These are phyloP conservation scores for Solanum ossicruentum DNA, from an alignment of 257 asterid species.

Conservation along the genomic window DNA sequence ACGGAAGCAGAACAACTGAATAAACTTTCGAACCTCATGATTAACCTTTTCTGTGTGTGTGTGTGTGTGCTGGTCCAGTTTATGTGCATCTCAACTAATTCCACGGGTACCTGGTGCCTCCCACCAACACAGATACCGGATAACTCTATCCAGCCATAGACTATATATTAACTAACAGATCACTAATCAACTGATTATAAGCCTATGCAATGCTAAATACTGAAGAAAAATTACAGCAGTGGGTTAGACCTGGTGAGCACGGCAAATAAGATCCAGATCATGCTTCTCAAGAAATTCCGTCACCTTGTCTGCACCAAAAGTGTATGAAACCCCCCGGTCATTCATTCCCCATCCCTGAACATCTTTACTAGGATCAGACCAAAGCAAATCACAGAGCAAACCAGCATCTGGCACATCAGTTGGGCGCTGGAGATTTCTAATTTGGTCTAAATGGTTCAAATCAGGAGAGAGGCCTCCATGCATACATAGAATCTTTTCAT, in stretches of 20 bases:
- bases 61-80: background rate
- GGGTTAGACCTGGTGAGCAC: conserved; percentile 25
- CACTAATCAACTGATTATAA: background rate
- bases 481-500: conserved; percentile 28
- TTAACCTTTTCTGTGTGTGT: background rate
- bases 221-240: background rate
- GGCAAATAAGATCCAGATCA: conserved; percentile 25
- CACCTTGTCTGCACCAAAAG: conserved; percentile 29
- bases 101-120: background rate
- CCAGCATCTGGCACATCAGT: conserved; percentile 29
- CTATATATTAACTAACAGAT: background rate
- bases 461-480: conserved; percentile 30
- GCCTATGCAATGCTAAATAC: background rate
- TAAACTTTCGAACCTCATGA: background rate
- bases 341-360: conserved; percentile 31
- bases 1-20: background rate
- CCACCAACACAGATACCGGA: background rate
- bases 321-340: conserved; percentile 25
- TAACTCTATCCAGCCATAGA: background rate
- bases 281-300: conserved; percentile 20
- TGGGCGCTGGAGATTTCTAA: conserved; percentile 18
- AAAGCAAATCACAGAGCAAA: conserved; percentile 24
- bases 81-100: background rate
- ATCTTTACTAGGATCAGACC: conserved; percentile 32
- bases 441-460: conserved; percentile 20